Base-by-base conservation (phyloP, 306 rosid species). In the Cucurbita maxima region DNA sequence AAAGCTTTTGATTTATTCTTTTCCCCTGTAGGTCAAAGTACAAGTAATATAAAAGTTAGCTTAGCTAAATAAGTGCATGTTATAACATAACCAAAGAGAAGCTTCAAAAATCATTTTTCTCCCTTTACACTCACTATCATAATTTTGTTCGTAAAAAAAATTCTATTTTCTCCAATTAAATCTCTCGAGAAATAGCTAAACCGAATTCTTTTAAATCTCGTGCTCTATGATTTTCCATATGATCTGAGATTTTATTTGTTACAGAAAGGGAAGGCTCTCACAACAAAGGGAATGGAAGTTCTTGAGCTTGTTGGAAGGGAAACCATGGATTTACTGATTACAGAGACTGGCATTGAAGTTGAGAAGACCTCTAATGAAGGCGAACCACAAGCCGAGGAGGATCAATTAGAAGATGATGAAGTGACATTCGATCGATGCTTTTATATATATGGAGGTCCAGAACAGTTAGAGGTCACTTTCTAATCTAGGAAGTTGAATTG, bases 401-500 rank as follows among this genome's bases (percentile, higher is more conserved):
- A 84, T 80, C 96, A 85, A 41, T 82, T 89, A 75, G 82, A 50
- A 75, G 82, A 50, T 10, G 99, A 91, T 83, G 99, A 91, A 82
- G 91, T 91, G 80, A 85, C 96, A 67, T 95, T 95, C 83, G 96
- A 95, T 83, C 82, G 99, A 76, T 95, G 97, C 82, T 95, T 95
- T 83, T 95, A 95, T 83, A 95, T 95, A 79, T 95, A 91, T 81
- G 99, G 99, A 74, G 97, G 99, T 72, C 97, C 97, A 48, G 99
- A 95, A 80, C 99, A 95, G 77, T 81, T 95, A 84, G 99, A 95
- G 99, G 99, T 95, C 75, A 61, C 75, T 74, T 71, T 76, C 55
- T 70, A 71, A 79, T 40, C 75, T 48, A 38, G 58, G 63, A 71
- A 72, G n/a, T 72, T 81, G 13, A 72, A 25, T 37, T 55, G 41